These are phyloP conservation scores for Shiraia sp. DNA, from an alignment of 2,329 filamentous ascomycete genomes.

Conservation along the genomic window DNA sequence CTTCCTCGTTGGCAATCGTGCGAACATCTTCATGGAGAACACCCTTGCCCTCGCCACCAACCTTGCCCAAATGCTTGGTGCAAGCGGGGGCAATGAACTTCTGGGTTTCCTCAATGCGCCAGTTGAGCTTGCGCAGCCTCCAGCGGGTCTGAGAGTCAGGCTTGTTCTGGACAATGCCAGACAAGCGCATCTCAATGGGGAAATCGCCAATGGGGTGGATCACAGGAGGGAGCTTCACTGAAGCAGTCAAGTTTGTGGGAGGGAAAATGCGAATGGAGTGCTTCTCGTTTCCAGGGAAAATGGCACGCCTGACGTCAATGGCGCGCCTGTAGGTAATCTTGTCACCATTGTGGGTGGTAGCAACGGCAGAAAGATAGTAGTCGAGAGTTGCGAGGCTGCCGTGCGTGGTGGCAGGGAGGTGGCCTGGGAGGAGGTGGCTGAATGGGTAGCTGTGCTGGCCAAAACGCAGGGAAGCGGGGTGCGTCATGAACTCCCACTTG, in stretches of 20 bases:
- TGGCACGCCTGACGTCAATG: constrained; percentile 76
- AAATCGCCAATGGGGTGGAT: constrained; percentile 86
- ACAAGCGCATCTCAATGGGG: constrained; percentile 76
- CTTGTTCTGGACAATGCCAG: constrained; percentile 78
- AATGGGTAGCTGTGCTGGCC: constrained; percentile 83
- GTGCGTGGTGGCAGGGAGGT: constrained; percentile 82
- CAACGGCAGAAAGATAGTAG: constrained; percentile 66
- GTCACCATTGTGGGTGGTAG: constrained; percentile 62
- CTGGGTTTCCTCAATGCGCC: constrained; percentile 88
- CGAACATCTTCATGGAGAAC: constrained; percentile 74
- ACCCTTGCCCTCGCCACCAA: constrained; percentile 70
- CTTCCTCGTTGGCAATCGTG: constrained; percentile 76
- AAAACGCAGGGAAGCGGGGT: constrained; percentile 39
- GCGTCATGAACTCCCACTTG: constrained; percentile 71
- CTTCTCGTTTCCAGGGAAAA: constrained; percentile 79
- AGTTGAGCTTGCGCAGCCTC: constrained; percentile 88
- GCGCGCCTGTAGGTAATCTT: constrained; percentile 68
- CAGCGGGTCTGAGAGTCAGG: constrained; percentile 74
- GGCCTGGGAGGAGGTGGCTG: constrained; percentile 80
- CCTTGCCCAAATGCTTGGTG: constrained; percentile 69
- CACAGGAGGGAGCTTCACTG: constrained; percentile 78
- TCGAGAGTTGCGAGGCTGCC: constrained; percentile 72
- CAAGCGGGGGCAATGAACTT: constrained; percentile 81
- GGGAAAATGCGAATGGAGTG: constrained; percentile 93
- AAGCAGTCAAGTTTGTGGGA: constrained; percentile 88